These are phyloP conservation scores for Diddensiella caesifluorescens DNA, from an alignment of 805 yeast genomes.

Conservation along the genomic window DNA sequence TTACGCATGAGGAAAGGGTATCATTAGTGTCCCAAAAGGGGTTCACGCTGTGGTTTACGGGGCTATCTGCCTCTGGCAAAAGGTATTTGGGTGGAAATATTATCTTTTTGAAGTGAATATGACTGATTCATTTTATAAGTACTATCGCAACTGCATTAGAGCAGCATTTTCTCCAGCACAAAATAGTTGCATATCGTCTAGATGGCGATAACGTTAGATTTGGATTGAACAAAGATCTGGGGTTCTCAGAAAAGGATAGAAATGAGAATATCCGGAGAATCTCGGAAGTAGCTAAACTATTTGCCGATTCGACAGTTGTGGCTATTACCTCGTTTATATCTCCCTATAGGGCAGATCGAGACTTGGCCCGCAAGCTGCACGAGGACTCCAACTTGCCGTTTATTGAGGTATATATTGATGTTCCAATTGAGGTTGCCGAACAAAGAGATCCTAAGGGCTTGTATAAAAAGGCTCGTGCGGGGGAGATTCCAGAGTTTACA, in stretches of 20 bases:
- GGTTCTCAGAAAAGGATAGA: conserved; percentile 86
- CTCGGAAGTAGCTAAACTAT: conserved; percentile 87
- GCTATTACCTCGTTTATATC: conserved; percentile 89
- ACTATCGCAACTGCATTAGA: conserved; percentile 95
- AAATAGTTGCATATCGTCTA: conserved; percentile 73
- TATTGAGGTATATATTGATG: conserved; percentile 87
- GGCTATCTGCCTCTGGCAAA: conserved; percentile 92
- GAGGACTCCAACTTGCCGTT: conserved; percentile 70
- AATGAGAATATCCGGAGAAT: conserved; percentile 94
- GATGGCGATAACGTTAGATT: conserved; percentile 93
- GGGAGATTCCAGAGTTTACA: conserved; percentile 88
- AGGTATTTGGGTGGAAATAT: conserved; percentile 28
- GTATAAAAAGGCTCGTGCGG: conserved; percentile 95
- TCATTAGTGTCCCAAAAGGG: conserved; percentile 73
- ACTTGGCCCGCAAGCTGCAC: conserved; percentile 80
- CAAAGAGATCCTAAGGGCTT: conserved; percentile 96
- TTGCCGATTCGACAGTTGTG: conserved; percentile 86
- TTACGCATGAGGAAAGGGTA: conserved; percentile 77
- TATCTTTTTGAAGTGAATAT: conserved; percentile 75
- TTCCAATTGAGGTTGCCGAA: conserved; percentile 91
- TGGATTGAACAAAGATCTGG: conserved; percentile 91
- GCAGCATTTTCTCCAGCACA: conserved; percentile 65
- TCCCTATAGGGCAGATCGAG: conserved; percentile 83
- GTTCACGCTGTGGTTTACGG: conserved; percentile 91
- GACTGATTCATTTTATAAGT: conserved; percentile 67